Evolutionary conservation across 345 rosid species (phyloP).

Genomic region (Euphorbia peplus): DNA sequence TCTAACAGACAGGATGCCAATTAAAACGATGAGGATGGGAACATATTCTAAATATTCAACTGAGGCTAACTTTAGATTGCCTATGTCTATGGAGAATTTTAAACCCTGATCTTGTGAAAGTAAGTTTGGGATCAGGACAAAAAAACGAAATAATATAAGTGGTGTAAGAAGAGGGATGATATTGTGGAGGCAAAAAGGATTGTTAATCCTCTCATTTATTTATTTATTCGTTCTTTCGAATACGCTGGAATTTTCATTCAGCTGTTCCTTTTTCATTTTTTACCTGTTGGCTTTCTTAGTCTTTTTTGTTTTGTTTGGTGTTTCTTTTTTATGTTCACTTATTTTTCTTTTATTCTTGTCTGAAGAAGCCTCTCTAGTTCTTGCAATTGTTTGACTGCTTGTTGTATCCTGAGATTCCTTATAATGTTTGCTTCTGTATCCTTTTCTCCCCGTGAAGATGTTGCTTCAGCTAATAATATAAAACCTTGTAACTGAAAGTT

Average conservation of each 20-base stretch:
- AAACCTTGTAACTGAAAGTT: not conserved
- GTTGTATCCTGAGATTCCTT: not conserved
- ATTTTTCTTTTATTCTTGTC: not conserved
- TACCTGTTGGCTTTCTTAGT: not conserved
- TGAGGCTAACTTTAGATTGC: not conserved
- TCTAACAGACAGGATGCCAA: too few species aligned
- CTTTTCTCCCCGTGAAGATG: not conserved
- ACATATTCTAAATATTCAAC: not conserved
- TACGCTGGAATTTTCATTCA: not conserved
- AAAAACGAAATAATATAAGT: not conserved
- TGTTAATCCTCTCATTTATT: not conserved
- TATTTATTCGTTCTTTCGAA: not conserved
- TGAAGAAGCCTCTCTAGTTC: not conserved
- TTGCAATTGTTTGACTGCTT: not conserved
- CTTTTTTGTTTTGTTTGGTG: not conserved
- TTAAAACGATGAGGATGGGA: not conserved
- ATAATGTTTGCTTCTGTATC: not conserved
- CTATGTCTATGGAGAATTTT: not conserved
- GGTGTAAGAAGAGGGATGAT: slow-evolving; percentile 1
- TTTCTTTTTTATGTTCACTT: not conserved
- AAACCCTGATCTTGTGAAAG: not conserved
- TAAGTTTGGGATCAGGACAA: not conserved
- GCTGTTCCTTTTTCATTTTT: not conserved
- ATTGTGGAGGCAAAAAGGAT: not conserved
- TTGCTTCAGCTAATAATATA: not conserved